Conservation (phyloP, 228 moss, liverwort and hornwort species). For the Sphagnum magellanicum region DNA sequence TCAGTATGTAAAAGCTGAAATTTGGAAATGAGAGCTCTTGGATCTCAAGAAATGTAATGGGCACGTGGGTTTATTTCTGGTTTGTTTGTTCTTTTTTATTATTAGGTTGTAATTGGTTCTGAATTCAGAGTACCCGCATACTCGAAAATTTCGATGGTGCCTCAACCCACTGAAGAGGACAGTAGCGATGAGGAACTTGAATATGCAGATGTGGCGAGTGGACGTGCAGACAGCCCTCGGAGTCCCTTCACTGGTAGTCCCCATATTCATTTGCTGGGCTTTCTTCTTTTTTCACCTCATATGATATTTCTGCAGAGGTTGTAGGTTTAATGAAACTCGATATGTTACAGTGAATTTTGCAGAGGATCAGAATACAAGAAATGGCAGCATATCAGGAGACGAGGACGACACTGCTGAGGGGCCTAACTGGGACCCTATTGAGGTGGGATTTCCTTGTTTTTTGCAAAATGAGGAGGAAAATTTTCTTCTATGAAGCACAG, state of each 20-base stretch:
- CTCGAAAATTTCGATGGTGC: conserved; percentile 79
- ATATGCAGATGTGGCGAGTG: conserved; percentile 76
- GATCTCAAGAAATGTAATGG: not conserved
- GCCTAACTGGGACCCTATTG: conserved; percentile 59
- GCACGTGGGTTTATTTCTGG: not conserved
- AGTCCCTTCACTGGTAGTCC: conserved; percentile 52
- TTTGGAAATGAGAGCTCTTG: too few species aligned
- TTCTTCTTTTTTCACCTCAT: not conserved
- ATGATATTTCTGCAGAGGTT: not conserved
- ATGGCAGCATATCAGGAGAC: conserved; percentile 32
- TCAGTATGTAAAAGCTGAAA: too few species aligned
- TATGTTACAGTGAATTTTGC: not conserved
- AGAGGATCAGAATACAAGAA: conserved; percentile 43
- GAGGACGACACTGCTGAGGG: conserved; percentile 38
- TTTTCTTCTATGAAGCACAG: too few species aligned
- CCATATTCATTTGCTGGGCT: not conserved
- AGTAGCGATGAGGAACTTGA: conserved; percentile 96
- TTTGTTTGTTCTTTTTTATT: not conserved
- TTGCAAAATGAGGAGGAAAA: too few species aligned
- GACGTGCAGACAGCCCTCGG: conserved; percentile 60
- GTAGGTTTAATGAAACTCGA: not conserved
- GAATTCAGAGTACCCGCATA: conserved; percentile 78
- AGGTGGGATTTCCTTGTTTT: conserved; percentile 31
- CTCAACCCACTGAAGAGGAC: conserved; percentile 81
- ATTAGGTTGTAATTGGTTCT: conserved; percentile 83